Conservation (phyloP, 805 yeast genomes). For the Cyberlindnera subsufficiens region DNA sequence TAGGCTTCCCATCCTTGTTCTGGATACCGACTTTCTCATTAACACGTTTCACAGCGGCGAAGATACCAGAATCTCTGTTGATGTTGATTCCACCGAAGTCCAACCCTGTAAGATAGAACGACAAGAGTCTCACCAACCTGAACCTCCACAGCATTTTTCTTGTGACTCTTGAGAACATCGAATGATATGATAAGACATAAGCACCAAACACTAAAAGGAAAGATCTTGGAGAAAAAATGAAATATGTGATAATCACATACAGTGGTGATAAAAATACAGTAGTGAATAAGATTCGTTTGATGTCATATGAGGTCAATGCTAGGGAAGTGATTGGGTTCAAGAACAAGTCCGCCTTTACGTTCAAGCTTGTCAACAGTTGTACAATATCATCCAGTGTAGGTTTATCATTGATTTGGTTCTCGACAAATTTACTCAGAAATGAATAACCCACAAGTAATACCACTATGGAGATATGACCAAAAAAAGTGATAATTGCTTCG, state of each 20-base stretch:
- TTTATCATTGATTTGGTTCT: constrained; percentile 50
- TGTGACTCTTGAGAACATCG: constrained; percentile 77
- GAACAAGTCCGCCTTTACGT: constrained; percentile 70
- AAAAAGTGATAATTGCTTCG: constrained; percentile 69
- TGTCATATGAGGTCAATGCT: constrained; percentile 71
- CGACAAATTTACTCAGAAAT: constrained; percentile 48
- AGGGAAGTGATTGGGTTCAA: constrained; percentile 73
- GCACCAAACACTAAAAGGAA: constrained; percentile 54
- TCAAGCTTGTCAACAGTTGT: constrained; percentile 65
- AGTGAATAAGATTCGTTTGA: constrained; percentile 75
- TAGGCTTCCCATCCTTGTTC: constrained; percentile 39
- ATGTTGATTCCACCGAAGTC: constrained; percentile 54
- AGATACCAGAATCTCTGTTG: constrained; percentile 33
- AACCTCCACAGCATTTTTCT: constrained; percentile 85
- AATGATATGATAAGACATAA: constrained; percentile 74
- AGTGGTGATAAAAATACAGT: constrained; percentile 82
- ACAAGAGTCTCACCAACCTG: constrained; percentile 57
- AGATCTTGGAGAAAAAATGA: constrained; percentile 65
- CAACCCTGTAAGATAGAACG: constrained; percentile 83
- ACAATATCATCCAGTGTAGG: constrained; percentile 88
- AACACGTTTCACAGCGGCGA: constrained; percentile 37
- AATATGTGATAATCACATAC: constrained; percentile 63
- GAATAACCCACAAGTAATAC: constrained; percentile 56
- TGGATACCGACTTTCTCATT: constrained; percentile 28
- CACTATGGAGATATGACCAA: constrained; percentile 74